Conservation (phyloP, 2,329 filamentous ascomycete species). For the Nannizziopsis arthrosporioides region DNA sequence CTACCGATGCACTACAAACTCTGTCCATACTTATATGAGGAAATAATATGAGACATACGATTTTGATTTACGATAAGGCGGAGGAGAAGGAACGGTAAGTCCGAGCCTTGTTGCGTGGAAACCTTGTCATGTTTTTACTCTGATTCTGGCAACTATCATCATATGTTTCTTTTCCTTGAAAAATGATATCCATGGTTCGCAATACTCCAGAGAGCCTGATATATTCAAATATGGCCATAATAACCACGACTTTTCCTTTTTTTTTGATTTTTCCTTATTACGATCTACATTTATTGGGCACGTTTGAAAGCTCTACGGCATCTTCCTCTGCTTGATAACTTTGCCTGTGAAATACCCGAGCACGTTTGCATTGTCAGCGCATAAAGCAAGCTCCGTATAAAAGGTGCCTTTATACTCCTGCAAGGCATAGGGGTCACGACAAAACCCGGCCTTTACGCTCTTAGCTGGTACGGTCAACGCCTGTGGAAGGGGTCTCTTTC, state of each 20-base stretch:
- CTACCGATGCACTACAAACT: not conserved
- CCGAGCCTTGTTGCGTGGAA: too few relatives aligned
- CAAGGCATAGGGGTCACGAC: slow-evolving; percentile 29
- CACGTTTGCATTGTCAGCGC: slow-evolving; percentile 10
- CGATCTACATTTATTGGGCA: too few relatives aligned
- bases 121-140: too few relatives aligned
- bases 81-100: too few relatives aligned
- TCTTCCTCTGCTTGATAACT: slow-evolving; percentile 1
- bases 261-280: too few relatives aligned
- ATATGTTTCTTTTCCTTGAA: too few relatives aligned
- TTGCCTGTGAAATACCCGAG: slow-evolving; percentile 15
- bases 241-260: too few relatives aligned
- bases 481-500: slow-evolving; percentile 25
- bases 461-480: slow-evolving; percentile 23
- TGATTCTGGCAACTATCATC: too few relatives aligned
- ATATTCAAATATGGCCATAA: too few relatives aligned
- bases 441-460: slow-evolving; percentile 29
- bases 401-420: slow-evolving; percentile 34
- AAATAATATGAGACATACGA: slow-evolving; percentile 6
- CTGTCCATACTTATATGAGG: not conserved
- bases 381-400: slow-evolving; percentile 33
- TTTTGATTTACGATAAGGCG: not conserved
- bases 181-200: too few relatives aligned
- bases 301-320: not conserved
- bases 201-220: too few relatives aligned